These are phyloP conservation scores for Senecio squalidus DNA, from an alignment of 140 eudicot species.

Conservation along the genomic window DNA sequence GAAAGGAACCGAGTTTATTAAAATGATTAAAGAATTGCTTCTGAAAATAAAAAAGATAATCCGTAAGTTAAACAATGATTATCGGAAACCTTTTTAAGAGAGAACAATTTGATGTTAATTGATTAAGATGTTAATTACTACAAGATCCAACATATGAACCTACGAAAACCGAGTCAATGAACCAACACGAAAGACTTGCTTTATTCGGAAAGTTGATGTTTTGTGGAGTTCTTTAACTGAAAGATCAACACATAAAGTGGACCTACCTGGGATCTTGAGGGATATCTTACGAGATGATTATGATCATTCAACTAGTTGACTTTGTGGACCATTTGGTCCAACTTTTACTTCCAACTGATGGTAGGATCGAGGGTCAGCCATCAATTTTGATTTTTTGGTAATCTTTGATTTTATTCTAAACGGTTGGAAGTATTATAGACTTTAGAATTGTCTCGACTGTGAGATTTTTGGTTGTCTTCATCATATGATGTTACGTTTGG, in stretches of 20 bases:
- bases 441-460: neutral
- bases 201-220: neutral
- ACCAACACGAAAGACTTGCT: constrained; percentile 3
- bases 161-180: constrained; percentile 1
- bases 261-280: constrained; percentile 9
- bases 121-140: constrained; percentile 6
- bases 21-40: neutral
- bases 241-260: neutral
- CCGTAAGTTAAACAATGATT: neutral
- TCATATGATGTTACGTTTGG: neutral
- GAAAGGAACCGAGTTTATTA: neutral
- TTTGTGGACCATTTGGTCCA: constrained; percentile 1
- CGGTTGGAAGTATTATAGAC: neutral
- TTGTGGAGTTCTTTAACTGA: neutral
- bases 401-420: neutral
- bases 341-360: neutral
- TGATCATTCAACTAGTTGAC: constrained; percentile 8
- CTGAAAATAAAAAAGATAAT: neutral
- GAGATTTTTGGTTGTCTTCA: constrained; percentile 3
- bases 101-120: constrained; percentile 1
- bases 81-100: neutral
- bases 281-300: constrained; percentile 7
- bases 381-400: constrained; percentile 2
- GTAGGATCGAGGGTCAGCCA: constrained; percentile 4
- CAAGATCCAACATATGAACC: neutral